A percentile compares a stretch with the other conserved stretches of the same genome.
phyloP scores from a whole-genome alignment of 2,329 filamentous ascomycete species.

The Paecilomyces fulvus region DNA sequence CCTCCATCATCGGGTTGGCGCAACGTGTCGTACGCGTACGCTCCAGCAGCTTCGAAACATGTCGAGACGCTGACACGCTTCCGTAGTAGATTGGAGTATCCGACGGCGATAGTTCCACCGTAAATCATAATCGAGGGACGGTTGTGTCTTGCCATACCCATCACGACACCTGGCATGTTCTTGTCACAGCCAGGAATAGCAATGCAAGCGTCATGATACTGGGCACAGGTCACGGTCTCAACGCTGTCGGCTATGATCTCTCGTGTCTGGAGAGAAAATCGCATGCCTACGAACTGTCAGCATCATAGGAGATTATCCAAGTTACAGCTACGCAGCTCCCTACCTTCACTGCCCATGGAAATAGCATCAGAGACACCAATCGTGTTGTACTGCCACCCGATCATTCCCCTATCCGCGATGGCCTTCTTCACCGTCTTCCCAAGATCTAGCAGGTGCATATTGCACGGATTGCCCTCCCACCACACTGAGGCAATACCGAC shows the following conservation, averaged over 20 bases:
- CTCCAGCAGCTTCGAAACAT: constrained; percentile 81
- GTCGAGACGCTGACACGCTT: constrained; percentile 80
- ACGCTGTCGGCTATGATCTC: constrained; percentile 93
- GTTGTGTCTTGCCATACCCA: constrained; percentile 86
- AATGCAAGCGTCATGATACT: constrained; percentile 89
- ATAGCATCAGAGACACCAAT: constrained; percentile 86
- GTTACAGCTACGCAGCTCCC: constrained; percentile 9
- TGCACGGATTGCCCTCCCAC: constrained; percentile 98
- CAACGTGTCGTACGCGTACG: constrained; percentile 68
- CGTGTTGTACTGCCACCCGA: constrained; percentile 92
- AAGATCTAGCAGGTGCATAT: constrained; percentile 69
- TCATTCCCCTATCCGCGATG: constrained; percentile 72
- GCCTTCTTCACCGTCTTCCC: constrained; percentile 80
- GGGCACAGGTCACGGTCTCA: constrained; percentile 85
- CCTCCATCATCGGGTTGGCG: constrained; percentile 58
- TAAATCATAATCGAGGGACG: constrained; percentile 93
- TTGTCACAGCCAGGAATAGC: constrained; percentile 92
- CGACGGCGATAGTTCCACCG: constrained; percentile 81
- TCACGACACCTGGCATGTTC: constrained; percentile 91
- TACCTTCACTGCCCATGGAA: constrained; percentile 89
- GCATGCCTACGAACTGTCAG: constrained; percentile 58
- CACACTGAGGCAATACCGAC: constrained; percentile 87
- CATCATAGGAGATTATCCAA: background rate
- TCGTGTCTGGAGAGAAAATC: constrained; percentile 80
- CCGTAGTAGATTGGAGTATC: constrained; percentile 68